Conservation (phyloP, 169 alveolate genomes). For the Besnoitia besnoiti region DNA sequence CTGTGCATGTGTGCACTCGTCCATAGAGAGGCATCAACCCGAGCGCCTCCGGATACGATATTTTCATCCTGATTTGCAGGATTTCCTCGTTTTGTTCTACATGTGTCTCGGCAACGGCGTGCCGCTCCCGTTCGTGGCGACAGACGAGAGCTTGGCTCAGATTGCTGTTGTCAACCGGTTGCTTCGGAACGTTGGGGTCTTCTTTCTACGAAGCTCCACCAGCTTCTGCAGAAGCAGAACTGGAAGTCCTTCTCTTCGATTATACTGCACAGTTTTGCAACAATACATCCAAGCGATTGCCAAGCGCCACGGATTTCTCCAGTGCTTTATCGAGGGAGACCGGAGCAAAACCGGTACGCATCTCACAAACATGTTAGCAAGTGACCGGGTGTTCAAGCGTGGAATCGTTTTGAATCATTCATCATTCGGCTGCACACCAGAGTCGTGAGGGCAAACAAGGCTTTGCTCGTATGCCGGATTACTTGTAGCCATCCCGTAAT, state of each 20-base stretch:
- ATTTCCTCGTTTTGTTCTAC: conserved; percentile 34
- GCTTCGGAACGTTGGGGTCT: conserved; percentile 23
- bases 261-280: background rate
- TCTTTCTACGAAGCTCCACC: background rate
- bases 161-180: conserved; percentile 19
- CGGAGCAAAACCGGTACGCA: conserved; percentile 52
- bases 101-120: conserved; percentile 42
- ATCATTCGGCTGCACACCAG: too few species aligned
- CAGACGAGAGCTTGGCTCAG: conserved; percentile 39
- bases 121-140: conserved; percentile 48
- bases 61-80: conserved; percentile 1
- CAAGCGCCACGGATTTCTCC: conserved; percentile 51
- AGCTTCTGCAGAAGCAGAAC: background rate
- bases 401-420: too few species aligned
- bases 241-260: background rate
- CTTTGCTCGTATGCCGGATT: too few species aligned
- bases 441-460: too few species aligned
- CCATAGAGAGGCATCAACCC: background rate
- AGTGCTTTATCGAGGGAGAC: conserved; percentile 38
- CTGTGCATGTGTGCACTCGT: background rate
- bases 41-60: background rate
- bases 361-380: too few species aligned
- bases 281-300: conserved; percentile 18
- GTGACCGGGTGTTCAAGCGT: too few species aligned
- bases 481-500: too few species aligned